Base-by-base conservation (phyloP, 1,284 basidiomycete species). In the Amylostereum chailletii region DNA sequence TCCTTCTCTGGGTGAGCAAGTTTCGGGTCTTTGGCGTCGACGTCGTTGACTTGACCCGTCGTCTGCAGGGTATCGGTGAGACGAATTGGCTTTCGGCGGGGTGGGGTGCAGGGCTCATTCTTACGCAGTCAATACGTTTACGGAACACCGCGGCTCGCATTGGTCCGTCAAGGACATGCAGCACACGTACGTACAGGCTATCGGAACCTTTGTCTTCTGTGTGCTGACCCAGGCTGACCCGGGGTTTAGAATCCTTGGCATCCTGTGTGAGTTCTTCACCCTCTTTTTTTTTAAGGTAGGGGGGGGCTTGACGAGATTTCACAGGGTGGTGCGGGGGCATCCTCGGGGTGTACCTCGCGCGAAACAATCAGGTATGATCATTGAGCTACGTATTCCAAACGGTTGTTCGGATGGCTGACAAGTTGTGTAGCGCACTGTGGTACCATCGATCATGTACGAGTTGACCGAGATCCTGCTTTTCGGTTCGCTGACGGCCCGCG, bases 81-180 rank as follows among this genome's bases (percentile, higher is more conserved):
- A 62, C 9, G 11, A 10, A 4, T n/a, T 32, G 19, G 19, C 19
- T 19, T 19, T 19, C 19, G 19, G 19, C 19, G 19, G 19, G 19
- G 19, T 19, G 19, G 19, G 19, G 19, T 19, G 19, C 19, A 19
- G 19, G 19, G 19, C 19, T 19, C 19, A 33, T 48, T 34, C 47
- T 42, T 26, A 45, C 34, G 7, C 36, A 74, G 85, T 97, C 51
- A 97, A 97, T 60, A 94, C 94, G 0, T 96, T 97, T 62, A 96
- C 94, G 1, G 91, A 95, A 62, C 90, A 93, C 61, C 86, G 80
- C 50, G 90, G 90, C 27, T 72, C 74, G 26, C 65, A 62, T 1
- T 94, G 91, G 91, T 89, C 89, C 6, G 86, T 86, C 55, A 94
- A 95, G 65, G 90, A 96, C 62, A 87, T 95, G 86, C 93, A 96